Evolutionary conservation across 78 protist species (phyloP).

Genomic region (Pelomyxa schiedti): DNA sequence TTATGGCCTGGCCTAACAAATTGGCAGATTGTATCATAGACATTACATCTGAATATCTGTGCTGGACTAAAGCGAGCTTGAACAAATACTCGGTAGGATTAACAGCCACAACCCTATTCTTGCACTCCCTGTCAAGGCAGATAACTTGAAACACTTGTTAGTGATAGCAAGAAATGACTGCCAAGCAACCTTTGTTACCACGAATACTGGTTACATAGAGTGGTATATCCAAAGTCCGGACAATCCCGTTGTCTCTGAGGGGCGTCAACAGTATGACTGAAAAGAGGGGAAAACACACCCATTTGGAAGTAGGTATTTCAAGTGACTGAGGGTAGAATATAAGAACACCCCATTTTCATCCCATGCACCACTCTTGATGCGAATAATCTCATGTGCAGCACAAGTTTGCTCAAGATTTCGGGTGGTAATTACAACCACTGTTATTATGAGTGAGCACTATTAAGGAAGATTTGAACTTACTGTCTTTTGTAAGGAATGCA

Average conservation of each 20-base stretch:
- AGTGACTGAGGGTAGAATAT: slow-evolving; percentile 89
- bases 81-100: slow-evolving; percentile 81
- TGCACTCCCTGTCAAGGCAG: slow-evolving; percentile 81
- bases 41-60: slow-evolving; percentile 60
- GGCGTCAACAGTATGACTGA: background rate
- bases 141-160: slow-evolving; percentile 19
- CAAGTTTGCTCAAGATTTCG: slow-evolving; percentile 66
- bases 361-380: slow-evolving; percentile 88
- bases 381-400: slow-evolving; percentile 70
- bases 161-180: too few relatives aligned
- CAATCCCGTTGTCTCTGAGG: slow-evolving; percentile 73
- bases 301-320: slow-evolving; percentile 78
- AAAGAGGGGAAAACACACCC: slow-evolving; percentile 34
- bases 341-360: slow-evolving; percentile 77
- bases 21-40: slow-evolving; percentile 52
- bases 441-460: background rate
- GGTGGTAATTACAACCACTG: slow-evolving; percentile 54
- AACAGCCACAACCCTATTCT: slow-evolving; percentile 47
- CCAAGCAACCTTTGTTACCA: slow-evolving; percentile 15
- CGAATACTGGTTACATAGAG: slow-evolving; percentile 63
- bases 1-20: slow-evolving; percentile 79
- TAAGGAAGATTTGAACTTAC: background rate
- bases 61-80: slow-evolving; percentile 71
- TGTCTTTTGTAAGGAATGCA: slow-evolving; percentile 77
- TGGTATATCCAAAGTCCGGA: slow-evolving; percentile 85